phyloP scores from a whole-genome alignment of 106 monocot genomes.

The Ottelia alismoides region DNA sequence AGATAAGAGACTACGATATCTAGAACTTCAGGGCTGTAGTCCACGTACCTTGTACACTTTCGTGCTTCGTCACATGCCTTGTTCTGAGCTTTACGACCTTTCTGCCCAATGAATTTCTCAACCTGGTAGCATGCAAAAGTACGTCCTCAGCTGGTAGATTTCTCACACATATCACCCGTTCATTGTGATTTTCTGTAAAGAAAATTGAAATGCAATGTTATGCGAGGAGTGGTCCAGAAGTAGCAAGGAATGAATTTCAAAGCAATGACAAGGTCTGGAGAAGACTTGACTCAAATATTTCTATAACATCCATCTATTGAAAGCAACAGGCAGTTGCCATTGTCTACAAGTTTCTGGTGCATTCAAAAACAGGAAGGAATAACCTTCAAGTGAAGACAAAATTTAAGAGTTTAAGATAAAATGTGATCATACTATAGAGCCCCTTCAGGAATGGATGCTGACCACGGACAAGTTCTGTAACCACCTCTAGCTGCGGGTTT shows the following conservation, averaged over 20 bases:
- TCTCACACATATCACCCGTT: conserved; percentile 85
- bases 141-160: conserved; percentile 66
- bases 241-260: no score
- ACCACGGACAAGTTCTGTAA: conserved; percentile 64
- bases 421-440: conserved; percentile 49
- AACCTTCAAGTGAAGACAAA: no score
- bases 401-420: no score
- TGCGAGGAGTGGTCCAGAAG: no score
- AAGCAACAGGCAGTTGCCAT: no score
- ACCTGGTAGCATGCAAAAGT: conserved; percentile 67
- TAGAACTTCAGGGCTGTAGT: conserved; percentile 52
- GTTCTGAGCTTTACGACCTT: conserved; percentile 94
- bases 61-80: conserved; percentile 85
- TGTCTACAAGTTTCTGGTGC: no score
- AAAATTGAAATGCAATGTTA: no score
- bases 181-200: conserved; percentile 64
- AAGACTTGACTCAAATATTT: no score
- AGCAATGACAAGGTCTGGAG: no score
- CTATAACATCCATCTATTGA: no score
- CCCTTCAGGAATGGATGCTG: conserved; percentile 85
- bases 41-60: conserved; percentile 96
- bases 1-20: no score
- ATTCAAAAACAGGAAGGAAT: no score
- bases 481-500: conserved; percentile 72
- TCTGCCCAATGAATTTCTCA: conserved; percentile 79